phyloP scores from a whole-genome alignment of 208 protist genomes.

The Trypanosoma mega region DNA sequence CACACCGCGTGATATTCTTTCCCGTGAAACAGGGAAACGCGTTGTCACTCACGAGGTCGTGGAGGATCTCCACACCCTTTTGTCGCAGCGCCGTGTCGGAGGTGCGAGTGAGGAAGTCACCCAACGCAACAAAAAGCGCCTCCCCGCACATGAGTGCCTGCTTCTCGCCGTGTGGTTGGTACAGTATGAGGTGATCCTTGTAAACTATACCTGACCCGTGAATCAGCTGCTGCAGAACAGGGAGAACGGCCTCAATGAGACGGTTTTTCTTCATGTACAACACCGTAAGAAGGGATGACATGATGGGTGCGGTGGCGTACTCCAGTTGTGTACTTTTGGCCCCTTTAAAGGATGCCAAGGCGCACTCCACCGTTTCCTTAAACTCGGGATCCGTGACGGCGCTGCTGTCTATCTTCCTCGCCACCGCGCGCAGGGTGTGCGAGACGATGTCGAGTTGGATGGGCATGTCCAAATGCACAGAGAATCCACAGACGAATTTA shows the following conservation, averaged over 20 bases:
- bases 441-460: no score
- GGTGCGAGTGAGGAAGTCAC: conserved; percentile 36
- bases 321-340: background rate
- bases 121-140: conserved; percentile 40
- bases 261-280: conserved; percentile 57
- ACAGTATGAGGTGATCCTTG: conserved; percentile 29
- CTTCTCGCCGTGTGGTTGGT: conserved; percentile 27
- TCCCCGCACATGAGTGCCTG: conserved; percentile 26
- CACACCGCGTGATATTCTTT: conserved; percentile 36
- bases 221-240: conserved; percentile 46
- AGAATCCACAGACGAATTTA: no score
- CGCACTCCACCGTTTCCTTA: conserved; percentile 24
- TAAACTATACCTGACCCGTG: conserved; percentile 24
- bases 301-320: conserved; percentile 23
- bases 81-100: conserved; percentile 37
- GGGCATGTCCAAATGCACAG: no score
- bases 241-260: conserved; percentile 36
- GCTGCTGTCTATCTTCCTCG: no score
- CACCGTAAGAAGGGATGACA: conserved; percentile 46
- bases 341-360: conserved; percentile 22
- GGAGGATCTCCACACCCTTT: conserved; percentile 45
- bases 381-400: conserved; percentile 32
- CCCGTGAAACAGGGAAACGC: conserved; percentile 33
- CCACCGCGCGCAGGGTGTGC: no score
- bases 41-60: conserved; percentile 31